Evolutionary conservation across 768 basidiomycete genomes (phyloP).

Genomic region (Boletus reticulatus): DNA sequence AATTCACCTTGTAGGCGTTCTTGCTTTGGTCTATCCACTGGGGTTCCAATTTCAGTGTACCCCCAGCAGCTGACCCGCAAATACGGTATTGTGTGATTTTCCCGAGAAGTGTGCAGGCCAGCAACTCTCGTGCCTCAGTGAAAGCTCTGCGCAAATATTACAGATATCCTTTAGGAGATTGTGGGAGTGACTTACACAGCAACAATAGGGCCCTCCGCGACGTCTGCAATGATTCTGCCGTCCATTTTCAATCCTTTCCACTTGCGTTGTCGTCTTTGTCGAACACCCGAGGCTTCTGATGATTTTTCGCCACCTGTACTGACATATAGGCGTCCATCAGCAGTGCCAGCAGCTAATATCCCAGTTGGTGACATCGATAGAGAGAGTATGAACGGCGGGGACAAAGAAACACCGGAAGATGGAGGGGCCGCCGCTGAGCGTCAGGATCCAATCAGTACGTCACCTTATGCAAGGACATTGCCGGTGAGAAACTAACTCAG

Average conservation of each 20-base stretch:
- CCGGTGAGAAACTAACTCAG: conserved; percentile 48
- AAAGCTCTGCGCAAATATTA: conserved; percentile 43
- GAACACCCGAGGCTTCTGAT: conserved; percentile 16
- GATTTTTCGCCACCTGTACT: conserved; percentile 66
- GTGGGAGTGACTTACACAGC: conserved; percentile 47
- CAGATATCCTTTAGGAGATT: background rate
- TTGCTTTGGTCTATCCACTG: conserved; percentile 46
- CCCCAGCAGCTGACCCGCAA: conserved; percentile 35
- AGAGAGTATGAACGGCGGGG: conserved; percentile 74
- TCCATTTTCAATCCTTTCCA: conserved; percentile 68
- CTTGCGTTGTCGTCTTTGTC: conserved; percentile 58
- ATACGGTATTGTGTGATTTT: conserved; percentile 50
- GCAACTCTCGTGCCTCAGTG: conserved; percentile 41
- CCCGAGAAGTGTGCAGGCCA: conserved; percentile 63
- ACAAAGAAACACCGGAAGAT: conserved; percentile 52
- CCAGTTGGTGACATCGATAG: conserved; percentile 58
- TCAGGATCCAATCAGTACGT: background rate
- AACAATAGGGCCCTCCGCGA: conserved; percentile 74
- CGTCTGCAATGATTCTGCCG: conserved; percentile 43
- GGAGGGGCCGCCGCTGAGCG: conserved; percentile 37
- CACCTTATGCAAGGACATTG: background rate
- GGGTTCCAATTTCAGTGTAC: conserved; percentile 40
- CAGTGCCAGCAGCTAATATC: conserved; percentile 66
- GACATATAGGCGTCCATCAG: conserved; percentile 71
- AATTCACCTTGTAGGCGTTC: conserved; percentile 62